Percentiles rank a stretch among this genome's conserved stretches.
phyloP scores from a whole-genome alignment of 2,329 filamentous ascomycete species.

The Hymenoscyphus repandus region DNA sequence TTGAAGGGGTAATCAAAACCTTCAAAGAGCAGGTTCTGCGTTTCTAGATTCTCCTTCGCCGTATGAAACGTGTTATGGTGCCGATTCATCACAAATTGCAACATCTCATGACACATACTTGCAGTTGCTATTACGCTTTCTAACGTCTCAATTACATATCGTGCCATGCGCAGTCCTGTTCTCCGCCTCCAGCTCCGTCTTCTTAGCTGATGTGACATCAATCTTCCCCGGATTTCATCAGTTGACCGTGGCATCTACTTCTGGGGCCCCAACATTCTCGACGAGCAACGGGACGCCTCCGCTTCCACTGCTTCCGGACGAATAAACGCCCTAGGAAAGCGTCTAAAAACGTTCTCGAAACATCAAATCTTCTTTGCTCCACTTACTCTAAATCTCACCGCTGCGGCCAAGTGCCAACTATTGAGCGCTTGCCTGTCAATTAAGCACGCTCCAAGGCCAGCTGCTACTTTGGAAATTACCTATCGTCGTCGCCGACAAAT shows the following conservation, averaged over 20 bases:
- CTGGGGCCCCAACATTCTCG: not conserved
- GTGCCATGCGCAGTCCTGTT: constrained; percentile 1
- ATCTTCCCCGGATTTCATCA: constrained; percentile 24
- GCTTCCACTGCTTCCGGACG: too few relatives aligned
- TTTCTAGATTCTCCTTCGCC: not conserved
- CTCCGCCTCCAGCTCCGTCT: constrained; percentile 2
- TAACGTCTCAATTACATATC: constrained; percentile 19
- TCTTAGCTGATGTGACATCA: constrained; percentile 5
- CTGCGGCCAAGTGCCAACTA: not conserved
- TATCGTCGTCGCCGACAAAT: not conserved
- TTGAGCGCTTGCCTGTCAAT: not conserved
- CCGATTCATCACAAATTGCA: constrained; percentile 7
- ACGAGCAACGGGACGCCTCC: not conserved
- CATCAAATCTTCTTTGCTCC: too few relatives aligned
- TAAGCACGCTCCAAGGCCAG: not conserved
- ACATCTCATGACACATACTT: constrained; percentile 26
- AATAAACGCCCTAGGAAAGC: too few relatives aligned
- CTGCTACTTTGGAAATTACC: constrained; percentile 10
- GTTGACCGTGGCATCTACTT: constrained; percentile 15
- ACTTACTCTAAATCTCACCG: not conserved
- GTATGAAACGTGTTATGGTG: not conserved
- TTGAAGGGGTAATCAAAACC: constrained; percentile 22
- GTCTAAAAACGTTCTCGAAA: too few relatives aligned
- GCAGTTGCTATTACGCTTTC: constrained; percentile 22
- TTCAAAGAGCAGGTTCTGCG: not conserved